These are phyloP conservation scores for Stentor roeselii DNA, from an alignment of 73 alveolate genomes.

Conservation along the genomic window DNA sequence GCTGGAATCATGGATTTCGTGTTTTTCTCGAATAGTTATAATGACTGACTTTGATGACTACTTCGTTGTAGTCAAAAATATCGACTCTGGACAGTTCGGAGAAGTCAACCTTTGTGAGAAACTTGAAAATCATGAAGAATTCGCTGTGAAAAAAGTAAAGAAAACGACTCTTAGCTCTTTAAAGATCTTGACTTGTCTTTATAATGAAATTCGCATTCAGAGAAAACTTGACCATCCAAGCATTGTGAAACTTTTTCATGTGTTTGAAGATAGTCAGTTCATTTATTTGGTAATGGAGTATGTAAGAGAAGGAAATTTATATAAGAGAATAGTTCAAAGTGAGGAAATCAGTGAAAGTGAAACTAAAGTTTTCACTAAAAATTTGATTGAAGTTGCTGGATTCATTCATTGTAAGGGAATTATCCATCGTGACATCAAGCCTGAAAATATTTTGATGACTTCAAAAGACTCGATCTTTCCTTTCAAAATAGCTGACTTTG, in stretches of 20 bases:
- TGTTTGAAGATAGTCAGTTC: not conserved
- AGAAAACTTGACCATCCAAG: not conserved
- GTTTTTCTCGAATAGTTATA: no score
- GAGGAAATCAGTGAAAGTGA: not conserved
- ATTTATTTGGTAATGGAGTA: not conserved
- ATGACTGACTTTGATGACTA: no score
- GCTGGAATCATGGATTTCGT: no score
- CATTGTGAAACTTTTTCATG: not conserved
- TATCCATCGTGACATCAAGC: constrained; percentile 56
- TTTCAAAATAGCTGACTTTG: constrained; percentile 25
- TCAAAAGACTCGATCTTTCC: no score
- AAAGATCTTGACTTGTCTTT: no score
- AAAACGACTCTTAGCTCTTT: no score
- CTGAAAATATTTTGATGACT: constrained; percentile 79
- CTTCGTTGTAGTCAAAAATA: no score
- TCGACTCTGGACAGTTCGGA: no score
- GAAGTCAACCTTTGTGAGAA: no score
- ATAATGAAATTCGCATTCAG: not conserved
- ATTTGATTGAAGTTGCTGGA: constrained; percentile 37
- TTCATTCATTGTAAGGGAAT: constrained; percentile 45
- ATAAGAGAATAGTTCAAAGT: not conserved
- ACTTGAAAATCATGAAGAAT: no score
- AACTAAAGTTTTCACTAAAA: not conserved
- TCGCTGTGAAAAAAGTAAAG: no score
- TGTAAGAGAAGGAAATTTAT: not conserved